Base-by-base conservation (phyloP, 768 basidiomycete species). In the Kwoniella botswanensis region DNA sequence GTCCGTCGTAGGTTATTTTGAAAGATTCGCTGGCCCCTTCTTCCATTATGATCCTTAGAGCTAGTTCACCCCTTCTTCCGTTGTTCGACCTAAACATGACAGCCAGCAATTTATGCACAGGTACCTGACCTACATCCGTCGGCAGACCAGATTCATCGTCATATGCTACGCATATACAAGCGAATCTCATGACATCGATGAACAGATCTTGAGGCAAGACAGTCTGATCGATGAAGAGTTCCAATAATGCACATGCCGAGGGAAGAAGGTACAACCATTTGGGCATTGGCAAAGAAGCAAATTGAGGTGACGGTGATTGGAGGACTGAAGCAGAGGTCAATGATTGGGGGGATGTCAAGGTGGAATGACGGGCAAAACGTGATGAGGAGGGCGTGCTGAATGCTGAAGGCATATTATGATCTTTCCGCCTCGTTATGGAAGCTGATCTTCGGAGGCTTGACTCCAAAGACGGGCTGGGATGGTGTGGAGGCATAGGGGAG, bases 11-110 rank as follows among this genome's bases (percentile, higher is more conserved):
- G 5, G 70, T 67, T 12, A 59, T 44, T 22, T 50, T 59, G 29
- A 69, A 59, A 21, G 41, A 50, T 12, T 26, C 41, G 12, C 44
- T 35, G 3, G 46, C 44, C 24, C 67, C 63, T 22, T 76, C 69
- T 42, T 79, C 79, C 50, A 81, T 68, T 4, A 79, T 74, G 9
- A 65, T 53, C 21, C 74, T 58, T 1, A 81, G 35, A 13, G 74
- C 74, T 15, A 70, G 61, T 64, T 81, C 77, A 6, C 74, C 74
- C 52, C 73, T 53, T 18, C 77, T 42, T n/a, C 79, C 77, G 17
- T 68, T 70, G 22, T 74, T 74, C 13, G 70, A 64, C 17, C 72
- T 68, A 12, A 76, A 70, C 55, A 81, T 70, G 12, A 71, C 26
- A 11, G 63, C 67, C 7, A 78, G 53, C 15, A 76, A 44, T 26